A percentile compares a stretch with the other conserved stretches of the same genome.
Evolutionary conservation across 2,329 filamentous ascomycete species (phyloP).

Genomic region (Nemania bipapillata): DNA sequence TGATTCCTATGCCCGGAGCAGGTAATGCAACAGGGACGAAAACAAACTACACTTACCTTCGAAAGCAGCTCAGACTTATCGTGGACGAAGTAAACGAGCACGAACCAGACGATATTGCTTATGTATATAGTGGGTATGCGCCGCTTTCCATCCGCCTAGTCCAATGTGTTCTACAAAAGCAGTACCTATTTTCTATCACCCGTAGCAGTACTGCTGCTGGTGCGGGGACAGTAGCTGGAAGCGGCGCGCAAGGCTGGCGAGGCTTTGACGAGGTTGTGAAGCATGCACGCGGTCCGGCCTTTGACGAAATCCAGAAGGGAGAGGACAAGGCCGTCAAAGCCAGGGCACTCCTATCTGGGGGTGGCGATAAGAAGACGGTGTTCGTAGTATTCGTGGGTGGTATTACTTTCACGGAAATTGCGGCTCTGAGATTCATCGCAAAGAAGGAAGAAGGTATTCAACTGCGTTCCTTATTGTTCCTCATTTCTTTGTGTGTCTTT

Average conservation of each 20-base stretch:
- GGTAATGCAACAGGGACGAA: constrained; percentile 70
- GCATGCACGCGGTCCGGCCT: constrained; percentile 85
- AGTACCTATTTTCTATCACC: constrained; percentile 77
- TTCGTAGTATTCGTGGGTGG: constrained; percentile 99
- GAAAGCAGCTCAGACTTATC: constrained; percentile 87
- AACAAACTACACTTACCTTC: constrained; percentile 89
- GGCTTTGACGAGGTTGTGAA: constrained; percentile 94
- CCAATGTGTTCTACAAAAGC: constrained; percentile 92
- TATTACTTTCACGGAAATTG: constrained; percentile 95
- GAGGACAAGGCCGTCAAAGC: constrained; percentile 93
- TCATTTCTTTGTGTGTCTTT: constrained; percentile 30
- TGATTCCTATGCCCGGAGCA: constrained; percentile 78
- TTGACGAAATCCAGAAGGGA: constrained; percentile 90
- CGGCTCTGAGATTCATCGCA: constrained; percentile 89
- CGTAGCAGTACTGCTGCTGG: constrained; percentile 67
- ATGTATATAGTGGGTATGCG: constrained; percentile 97
- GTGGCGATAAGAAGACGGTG: constrained; percentile 80
- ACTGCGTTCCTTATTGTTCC: constrained; percentile 19
- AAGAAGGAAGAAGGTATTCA: constrained; percentile 76
- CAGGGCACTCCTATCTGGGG: constrained; percentile 81
- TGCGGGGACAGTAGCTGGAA: constrained; percentile 61
- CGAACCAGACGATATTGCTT: constrained; percentile 93
- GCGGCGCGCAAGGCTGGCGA: constrained; percentile 82
- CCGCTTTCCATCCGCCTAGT: constrained; percentile 90
- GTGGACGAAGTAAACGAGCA: constrained; percentile 97